Conservation (phyloP, 2,329 filamentous ascomycete genomes). For the Sporothrix inflata region DNA sequence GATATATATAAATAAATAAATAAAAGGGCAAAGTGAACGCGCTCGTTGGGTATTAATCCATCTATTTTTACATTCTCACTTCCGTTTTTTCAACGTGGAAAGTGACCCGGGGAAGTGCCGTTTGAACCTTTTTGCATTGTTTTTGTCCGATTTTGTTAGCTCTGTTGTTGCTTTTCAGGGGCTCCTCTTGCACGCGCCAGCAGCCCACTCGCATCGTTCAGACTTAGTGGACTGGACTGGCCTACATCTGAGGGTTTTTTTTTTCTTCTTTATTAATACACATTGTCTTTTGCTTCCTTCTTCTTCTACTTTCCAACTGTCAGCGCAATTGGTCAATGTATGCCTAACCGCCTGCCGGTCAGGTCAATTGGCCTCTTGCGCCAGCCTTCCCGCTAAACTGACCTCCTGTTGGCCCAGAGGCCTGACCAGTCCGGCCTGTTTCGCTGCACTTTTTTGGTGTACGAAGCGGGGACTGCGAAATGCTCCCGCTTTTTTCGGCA, state of each 20-base stretch:
- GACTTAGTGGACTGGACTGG: too few relatives aligned
- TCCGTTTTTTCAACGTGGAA: background rate
- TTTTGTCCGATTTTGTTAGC: background rate
- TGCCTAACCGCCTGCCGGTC: constrained; percentile 8
- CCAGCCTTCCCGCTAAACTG: constrained; percentile 19
- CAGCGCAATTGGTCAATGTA: background rate
- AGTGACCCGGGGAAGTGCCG: background rate
- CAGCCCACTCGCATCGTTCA: background rate
- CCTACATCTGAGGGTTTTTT: too few relatives aligned
- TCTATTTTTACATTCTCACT: background rate
- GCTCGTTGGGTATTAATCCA: background rate
- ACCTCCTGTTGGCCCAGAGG: constrained; percentile 3
- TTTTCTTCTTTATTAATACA: too few relatives aligned
- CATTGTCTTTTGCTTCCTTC: background rate
- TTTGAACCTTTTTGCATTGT: background rate
- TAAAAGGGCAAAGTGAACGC: background rate
- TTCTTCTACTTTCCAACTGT: background rate
- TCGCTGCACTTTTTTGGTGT: background rate
- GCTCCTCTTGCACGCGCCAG: constrained; percentile 4
- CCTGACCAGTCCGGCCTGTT: background rate
- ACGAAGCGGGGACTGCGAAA: background rate
- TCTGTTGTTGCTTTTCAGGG: constrained; percentile 7
- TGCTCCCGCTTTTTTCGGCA: background rate
- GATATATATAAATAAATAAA: background rate
- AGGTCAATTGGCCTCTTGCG: background rate